A percentile compares a stretch with the other conserved stretches of the same genome.
phyloP scores from a whole-genome alignment of 106 monocot species.

The Allium fistulosum region DNA sequence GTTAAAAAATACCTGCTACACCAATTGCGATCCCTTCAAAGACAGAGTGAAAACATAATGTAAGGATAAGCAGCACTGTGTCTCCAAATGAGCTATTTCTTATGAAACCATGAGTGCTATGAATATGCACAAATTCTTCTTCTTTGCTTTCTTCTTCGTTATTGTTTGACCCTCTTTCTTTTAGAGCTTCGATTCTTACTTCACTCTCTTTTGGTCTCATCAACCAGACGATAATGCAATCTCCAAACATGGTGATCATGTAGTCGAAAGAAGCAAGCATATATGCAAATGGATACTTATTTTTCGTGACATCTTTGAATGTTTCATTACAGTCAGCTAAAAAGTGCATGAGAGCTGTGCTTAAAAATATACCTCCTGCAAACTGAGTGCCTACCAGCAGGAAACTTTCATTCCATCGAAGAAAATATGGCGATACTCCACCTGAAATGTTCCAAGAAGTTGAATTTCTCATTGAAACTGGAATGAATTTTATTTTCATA shows the following conservation, averaged over 20 bases:
- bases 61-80: constrained; percentile 47
- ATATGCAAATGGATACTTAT: constrained; percentile 59
- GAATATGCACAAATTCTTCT: not conserved
- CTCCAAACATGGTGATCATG: constrained; percentile 59
- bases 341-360: constrained; percentile 80
- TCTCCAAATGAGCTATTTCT: constrained; percentile 48
- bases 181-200: not conserved
- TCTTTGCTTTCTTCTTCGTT: not conserved
- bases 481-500: too few species aligned
- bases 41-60: constrained; percentile 76
- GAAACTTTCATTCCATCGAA: constrained; percentile 72
- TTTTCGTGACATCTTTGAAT: constrained; percentile 41
- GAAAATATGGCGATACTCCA: constrained; percentile 70
- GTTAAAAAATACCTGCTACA: constrained; percentile 37
- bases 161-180: not conserved
- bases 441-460: constrained; percentile 5
- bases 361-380: constrained; percentile 73
- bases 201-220: constrained; percentile 3
- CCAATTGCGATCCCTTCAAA: constrained; percentile 88
- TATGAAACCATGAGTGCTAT: not conserved
- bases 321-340: constrained; percentile 57
- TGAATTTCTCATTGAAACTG: too few species aligned
- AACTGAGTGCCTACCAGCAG: constrained; percentile 71
- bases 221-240: constrained; percentile 31
- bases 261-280: constrained; percentile 67